Conservation (phyloP, 768 basidiomycete species). For the Russula vinacea region DNA sequence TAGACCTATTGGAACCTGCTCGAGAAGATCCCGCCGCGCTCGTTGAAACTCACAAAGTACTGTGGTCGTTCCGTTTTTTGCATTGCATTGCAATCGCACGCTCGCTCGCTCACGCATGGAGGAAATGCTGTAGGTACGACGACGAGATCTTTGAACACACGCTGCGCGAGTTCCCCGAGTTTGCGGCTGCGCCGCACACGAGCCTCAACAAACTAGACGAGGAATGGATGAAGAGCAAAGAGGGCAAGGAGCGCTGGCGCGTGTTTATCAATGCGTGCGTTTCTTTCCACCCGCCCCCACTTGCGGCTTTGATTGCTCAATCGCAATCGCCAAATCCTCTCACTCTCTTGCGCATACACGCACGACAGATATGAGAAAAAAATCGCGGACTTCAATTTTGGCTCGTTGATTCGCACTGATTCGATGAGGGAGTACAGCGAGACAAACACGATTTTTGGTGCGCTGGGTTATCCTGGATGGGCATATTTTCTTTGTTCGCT, state of each 20-base stretch:
- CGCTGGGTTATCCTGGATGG: slow-evolving; percentile 28
- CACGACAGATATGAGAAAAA: slow-evolving; percentile 75
- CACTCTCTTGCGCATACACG: not conserved
- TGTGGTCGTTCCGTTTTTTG: too few species aligned
- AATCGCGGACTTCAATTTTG: slow-evolving; percentile 94
- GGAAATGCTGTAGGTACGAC: slow-evolving; percentile 55
- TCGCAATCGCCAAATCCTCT: not conserved
- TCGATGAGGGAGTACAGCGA: slow-evolving; percentile 80
- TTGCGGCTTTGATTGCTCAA: not conserved
- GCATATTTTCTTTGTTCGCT: slow-evolving; percentile 1
- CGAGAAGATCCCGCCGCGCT: slow-evolving; percentile 70
- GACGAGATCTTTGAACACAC: slow-evolving; percentile 87
- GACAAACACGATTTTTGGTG: slow-evolving; percentile 92
- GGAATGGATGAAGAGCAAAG: slow-evolving; percentile 84
- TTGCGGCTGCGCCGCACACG: slow-evolving; percentile 39
- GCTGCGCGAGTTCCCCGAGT: slow-evolving; percentile 78
- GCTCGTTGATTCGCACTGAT: slow-evolving; percentile 85
- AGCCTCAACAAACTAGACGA: slow-evolving; percentile 69
- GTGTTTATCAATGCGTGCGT: slow-evolving; percentile 76
- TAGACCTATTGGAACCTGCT: slow-evolving; percentile 96
- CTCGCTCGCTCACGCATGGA: too few species aligned
- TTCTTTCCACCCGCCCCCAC: too few species aligned
- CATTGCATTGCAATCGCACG: too few species aligned
- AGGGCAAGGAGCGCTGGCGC: slow-evolving; percentile 89
- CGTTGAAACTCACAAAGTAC: slow-evolving; percentile 80